Percentiles rank a stretch among this genome's conserved stretches.
Evolutionary conservation across 345 rosid genomes (phyloP).

Genomic region (Cardiospermum halicacabum): DNA sequence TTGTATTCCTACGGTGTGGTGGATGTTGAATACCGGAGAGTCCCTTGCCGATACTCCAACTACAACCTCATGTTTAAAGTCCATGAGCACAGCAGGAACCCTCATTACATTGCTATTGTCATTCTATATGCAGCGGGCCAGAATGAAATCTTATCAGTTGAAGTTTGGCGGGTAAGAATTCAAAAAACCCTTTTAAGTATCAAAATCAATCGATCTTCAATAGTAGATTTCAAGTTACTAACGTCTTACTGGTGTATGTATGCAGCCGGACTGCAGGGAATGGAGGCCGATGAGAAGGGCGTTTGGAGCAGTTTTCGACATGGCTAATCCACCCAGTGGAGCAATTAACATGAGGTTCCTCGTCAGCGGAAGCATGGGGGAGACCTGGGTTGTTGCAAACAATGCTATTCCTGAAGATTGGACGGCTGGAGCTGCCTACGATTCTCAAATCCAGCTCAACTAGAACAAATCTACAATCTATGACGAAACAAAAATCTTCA

Average conservation of each 20-base stretch:
- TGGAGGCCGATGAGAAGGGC: conserved; percentile 77
- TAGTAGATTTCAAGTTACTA: not conserved
- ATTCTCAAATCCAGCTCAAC: conserved; percentile 45
- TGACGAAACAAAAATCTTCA: not conserved
- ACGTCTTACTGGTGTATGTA: not conserved
- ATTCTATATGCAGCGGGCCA: conserved; percentile 49
- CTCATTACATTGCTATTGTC: conserved; percentile 59
- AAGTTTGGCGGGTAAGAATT: conserved; percentile 57
- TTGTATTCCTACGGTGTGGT: conserved; percentile 73
- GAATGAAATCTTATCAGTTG: conserved; percentile 52
- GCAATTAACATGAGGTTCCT: conserved; percentile 43
- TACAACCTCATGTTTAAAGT: conserved; percentile 52
- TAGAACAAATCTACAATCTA: conserved; percentile 33
- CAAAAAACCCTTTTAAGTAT: not conserved
- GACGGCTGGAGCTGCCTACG: conserved; percentile 60
- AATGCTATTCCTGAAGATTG: conserved; percentile 55
- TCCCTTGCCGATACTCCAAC: conserved; percentile 51
- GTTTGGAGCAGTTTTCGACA: conserved; percentile 69
- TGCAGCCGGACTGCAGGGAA: conserved; percentile 55
- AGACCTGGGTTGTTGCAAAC: conserved; percentile 52
- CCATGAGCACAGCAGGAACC: conserved; percentile 61
- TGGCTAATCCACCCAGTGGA: conserved; percentile 53
- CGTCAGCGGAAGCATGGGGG: conserved; percentile 38
- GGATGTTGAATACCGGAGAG: conserved; percentile 59
- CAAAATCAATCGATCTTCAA: not conserved